Conservation (phyloP, 352 stramenopile genomes). For the Thraustochytrium sp. region DNA sequence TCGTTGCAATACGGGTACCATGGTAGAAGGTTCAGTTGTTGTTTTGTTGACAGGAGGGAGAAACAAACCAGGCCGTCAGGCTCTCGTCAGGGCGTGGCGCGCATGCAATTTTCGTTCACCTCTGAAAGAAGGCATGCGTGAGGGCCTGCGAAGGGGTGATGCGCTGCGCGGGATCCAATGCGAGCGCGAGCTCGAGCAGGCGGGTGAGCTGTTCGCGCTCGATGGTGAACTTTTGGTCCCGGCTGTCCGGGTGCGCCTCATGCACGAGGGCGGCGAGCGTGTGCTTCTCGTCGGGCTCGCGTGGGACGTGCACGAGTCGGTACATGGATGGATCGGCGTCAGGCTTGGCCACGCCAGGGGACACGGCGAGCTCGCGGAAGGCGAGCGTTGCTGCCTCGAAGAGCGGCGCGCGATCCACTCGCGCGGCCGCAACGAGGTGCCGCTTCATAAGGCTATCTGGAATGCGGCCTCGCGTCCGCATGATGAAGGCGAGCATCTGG, state of each 20-base stretch:
- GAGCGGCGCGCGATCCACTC: neutral
- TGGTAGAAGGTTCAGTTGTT: too few species aligned
- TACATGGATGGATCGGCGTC: too few species aligned
- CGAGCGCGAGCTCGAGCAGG: conserved; percentile 14
- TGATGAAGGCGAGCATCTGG: conserved; percentile 92
- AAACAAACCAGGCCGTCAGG: neutral
- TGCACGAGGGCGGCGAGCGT: neutral
- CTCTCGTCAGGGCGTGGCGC: neutral
- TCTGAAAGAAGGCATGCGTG: conserved; percentile 1
- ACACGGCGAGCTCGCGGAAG: neutral
- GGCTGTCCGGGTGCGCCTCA: conserved; percentile 6
- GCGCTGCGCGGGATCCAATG: conserved; percentile 29
- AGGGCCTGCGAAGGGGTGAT: neutral
- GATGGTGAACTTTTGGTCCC: neutral
- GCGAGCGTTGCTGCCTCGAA: conserved; percentile 4
- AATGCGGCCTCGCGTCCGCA: conserved; percentile 86
- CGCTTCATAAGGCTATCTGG: conserved; percentile 47
- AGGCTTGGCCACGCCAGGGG: too few species aligned
- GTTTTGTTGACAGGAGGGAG: neutral
- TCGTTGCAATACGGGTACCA: too few species aligned
- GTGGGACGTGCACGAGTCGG: conserved; percentile 1
- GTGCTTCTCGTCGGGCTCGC: neutral
- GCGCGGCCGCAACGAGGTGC: conserved; percentile 46
- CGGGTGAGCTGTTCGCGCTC: neutral
- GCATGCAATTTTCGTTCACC: neutral